Evolutionary conservation across 352 stramenopile genomes (phyloP).

Genomic region (Pythium biforme): DNA sequence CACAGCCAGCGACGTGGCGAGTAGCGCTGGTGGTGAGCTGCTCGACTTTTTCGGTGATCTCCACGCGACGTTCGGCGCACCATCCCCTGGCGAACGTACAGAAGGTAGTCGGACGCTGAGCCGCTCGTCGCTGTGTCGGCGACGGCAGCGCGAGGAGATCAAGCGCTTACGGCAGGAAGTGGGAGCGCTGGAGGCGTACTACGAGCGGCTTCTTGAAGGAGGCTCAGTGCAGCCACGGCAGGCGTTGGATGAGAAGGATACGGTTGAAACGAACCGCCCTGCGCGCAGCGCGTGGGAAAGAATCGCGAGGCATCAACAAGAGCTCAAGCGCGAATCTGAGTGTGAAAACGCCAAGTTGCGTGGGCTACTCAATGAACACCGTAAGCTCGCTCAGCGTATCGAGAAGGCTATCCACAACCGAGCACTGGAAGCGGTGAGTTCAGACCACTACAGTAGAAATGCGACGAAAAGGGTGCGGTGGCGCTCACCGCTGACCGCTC

Average conservation of each 20-base stretch:
- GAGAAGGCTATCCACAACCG: neutral
- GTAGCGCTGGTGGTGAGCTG: neutral
- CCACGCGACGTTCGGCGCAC: neutral
- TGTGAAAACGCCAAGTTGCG: constrained; percentile 31
- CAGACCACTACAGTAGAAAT: no score
- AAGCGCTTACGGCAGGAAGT: constrained; percentile 31
- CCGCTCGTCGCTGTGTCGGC: constrained; percentile 4
- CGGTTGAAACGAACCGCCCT: neutral
- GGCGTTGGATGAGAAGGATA: neutral
- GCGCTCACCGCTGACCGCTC: no score
- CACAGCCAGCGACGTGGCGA: no score
- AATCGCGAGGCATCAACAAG: constrained; percentile 35
- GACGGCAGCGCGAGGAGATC: constrained; percentile 33
- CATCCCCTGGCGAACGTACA: neutral
- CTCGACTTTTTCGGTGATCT: neutral
- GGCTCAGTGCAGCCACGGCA: neutral
- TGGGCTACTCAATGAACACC: neutral
- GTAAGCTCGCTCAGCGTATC: neutral
- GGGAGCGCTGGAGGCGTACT: constrained; percentile 29
- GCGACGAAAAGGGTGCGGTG: no score
- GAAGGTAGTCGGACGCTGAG: neutral
- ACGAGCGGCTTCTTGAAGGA: constrained; percentile 11
- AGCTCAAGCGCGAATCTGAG: constrained; percentile 33
- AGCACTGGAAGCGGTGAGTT: neutral
- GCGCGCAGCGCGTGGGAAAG: constrained; percentile 28